A percentile compares a stretch with the other conserved stretches of the same genome.
Evolutionary conservation across 2,329 filamentous ascomycete species (phyloP).

Genomic region (Cytospora piceicola): DNA sequence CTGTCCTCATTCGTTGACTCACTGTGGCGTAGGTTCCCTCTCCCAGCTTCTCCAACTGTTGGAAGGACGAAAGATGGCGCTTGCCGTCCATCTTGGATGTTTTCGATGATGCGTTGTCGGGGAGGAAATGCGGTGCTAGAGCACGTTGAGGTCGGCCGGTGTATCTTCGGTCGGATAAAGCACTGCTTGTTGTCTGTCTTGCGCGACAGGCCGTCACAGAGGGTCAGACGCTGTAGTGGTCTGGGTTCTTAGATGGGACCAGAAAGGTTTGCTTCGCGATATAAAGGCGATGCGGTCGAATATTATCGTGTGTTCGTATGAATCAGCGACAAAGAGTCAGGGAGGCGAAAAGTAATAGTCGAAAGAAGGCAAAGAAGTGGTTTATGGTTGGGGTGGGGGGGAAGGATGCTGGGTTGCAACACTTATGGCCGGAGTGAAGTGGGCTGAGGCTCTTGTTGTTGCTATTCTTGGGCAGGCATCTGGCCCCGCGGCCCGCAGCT

Average conservation of each 20-base stretch:
- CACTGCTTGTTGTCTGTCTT: slow-evolving; percentile 41
- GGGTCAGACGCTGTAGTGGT: slow-evolving; percentile 35
- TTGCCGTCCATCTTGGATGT: slow-evolving; percentile 79
- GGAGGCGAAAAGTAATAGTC: background rate
- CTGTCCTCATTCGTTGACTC: slow-evolving; percentile 42
- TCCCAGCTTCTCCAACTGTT: slow-evolving; percentile 98
- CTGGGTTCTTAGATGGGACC: background rate
- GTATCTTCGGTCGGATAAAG: slow-evolving; percentile 46
- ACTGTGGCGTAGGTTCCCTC: slow-evolving; percentile 99
- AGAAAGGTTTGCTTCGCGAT: slow-evolving; percentile 5
- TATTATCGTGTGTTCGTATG: background rate
- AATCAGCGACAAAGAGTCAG: background rate
- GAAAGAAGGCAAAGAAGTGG: background rate
- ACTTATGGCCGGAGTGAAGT: slow-evolving; percentile 12
- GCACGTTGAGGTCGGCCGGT: slow-evolving; percentile 42
- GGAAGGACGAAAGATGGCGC: slow-evolving; percentile 93
- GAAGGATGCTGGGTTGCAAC: background rate
- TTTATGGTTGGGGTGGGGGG: background rate
- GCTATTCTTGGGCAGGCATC: slow-evolving; percentile 30
- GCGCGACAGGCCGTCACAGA: slow-evolving; percentile 32
- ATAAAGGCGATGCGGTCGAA: background rate
- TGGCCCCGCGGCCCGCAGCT: slow-evolving; percentile 6
- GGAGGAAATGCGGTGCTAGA: slow-evolving; percentile 37
- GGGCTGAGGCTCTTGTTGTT: slow-evolving; percentile 22
- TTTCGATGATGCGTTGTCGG: slow-evolving; percentile 31